Evolutionary conservation across 1,284 basidiomycete species (phyloP), one percentile per base, ranked within the genome.

Genomic region (Takashimella koratensis): DNA sequence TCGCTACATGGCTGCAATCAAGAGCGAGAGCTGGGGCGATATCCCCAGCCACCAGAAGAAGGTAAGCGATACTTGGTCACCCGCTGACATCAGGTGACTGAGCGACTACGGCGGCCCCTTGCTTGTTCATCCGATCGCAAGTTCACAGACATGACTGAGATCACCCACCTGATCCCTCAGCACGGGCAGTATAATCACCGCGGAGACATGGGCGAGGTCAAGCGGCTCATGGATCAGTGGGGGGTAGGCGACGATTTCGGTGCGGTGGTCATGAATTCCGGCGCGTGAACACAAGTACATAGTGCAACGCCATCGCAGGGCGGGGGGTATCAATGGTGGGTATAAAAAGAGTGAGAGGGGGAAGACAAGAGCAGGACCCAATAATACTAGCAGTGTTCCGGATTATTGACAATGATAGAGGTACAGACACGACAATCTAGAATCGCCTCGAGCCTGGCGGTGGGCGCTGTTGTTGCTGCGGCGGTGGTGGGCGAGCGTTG

Each of bases 11-110:
- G 57, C 59, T 8, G 69, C 70, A n/a, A 77, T 79, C 59, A 78
- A 78, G 57, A 64, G 64, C 19, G 73, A 74, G 47, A 75, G 73
- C 24, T 79, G 78, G 78, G 63, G 66, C 8, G 78, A 79, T 51
- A 75, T 79, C 11, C 78, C 78, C 0, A 69, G 73, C 2, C 76
- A 71, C 47, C 78, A 79, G 55, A 77, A 76, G 56, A 76, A 76
- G 64, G 74, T 71, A 41, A 46, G 66, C 59, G 44, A 44, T 42
- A 21, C 5, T 26, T 23, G 30, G 16, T 36, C 16, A 8, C 30
- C 13, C 10, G 39, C 45, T 49, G 13, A 44, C 26, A 16, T 5
- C 56, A 75, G 74, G 73, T 79, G 3, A 73, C 77, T 0, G 78
- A 79, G 54, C 71, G 77, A 24, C 66, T 73, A 25, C 74, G 78